Percentiles rank a stretch among this genome's conserved stretches.
These are phyloP conservation scores for Solanum hybrid DNA, from an alignment of 305 asterid species.

Conservation along the genomic window DNA sequence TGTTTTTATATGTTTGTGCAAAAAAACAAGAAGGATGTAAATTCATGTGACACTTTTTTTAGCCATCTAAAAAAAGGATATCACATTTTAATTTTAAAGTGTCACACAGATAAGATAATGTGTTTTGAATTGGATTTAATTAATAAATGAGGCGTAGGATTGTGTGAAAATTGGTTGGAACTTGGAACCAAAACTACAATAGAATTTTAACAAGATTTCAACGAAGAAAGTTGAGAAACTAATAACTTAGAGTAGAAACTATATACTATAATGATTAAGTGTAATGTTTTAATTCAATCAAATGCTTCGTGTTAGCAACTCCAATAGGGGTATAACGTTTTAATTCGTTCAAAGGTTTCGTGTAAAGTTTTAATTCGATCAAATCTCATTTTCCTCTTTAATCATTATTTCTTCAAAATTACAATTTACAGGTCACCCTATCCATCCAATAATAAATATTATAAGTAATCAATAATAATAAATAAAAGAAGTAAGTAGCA, in stretches of 20 bases:
- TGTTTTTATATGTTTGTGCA: not conserved
- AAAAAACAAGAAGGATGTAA: not conserved
- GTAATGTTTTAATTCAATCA: not conserved
- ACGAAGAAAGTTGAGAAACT: not conserved
- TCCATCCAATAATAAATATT: not conserved
- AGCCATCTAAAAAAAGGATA: not conserved
- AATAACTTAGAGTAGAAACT: not conserved
- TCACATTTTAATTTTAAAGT: not conserved
- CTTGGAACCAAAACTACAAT: not conserved
- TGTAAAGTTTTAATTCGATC: not conserved
- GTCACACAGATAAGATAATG: not conserved
- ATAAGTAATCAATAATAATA: not conserved
- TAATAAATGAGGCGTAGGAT: not conserved
- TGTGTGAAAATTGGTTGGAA: not conserved
- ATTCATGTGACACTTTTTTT: not conserved
- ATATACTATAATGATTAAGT: not conserved
- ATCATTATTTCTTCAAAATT: not conserved
- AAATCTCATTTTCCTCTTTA: not conserved
- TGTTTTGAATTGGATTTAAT: not conserved
- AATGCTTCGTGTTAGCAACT: not conserved
- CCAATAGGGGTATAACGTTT: not conserved
- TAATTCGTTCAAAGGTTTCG: not conserved
- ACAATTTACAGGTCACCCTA: not conserved
- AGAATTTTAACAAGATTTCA: not conserved
- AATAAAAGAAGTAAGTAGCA: constrained; percentile 3